Base-by-base conservation (phyloP, 2,329 filamentous ascomycete genomes). In the Curvularia lunata region DNA sequence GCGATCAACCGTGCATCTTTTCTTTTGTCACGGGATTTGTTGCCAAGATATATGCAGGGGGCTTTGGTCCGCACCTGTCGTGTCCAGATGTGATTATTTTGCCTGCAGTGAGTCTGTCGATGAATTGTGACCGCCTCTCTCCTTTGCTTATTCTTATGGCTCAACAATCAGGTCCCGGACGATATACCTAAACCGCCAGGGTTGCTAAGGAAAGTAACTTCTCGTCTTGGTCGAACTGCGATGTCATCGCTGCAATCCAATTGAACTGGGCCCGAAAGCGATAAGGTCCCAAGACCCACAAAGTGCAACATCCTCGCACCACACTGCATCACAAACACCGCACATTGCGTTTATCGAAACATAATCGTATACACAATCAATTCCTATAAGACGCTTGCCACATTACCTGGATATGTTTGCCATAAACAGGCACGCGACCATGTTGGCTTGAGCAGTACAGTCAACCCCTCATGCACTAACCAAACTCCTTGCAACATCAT, bases 401-500 rank as follows among this genome's bases (percentile, higher is more conserved):
- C 42, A 38, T 16, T 19, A 40, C 43, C 63, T 59, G 69, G 68
- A 61, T 54, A 16, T 40, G 27, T 62, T 72, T 61, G 40, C 69
- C 63, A 54, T 23, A 65, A 64, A 54, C 32, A 65, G 70, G 42
- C 50, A 66, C 51, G 41, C 42, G 53, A 59, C 59, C 63, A 61
- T 50, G 49, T 46, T 58, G 23, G 37, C 47, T 53, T 52, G 48
- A 53, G 38, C 60, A 57, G 64, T 59, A 67, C 56, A 48, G 46
- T 57, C 58, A 62, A 64, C 68, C 68, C 68, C 67, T 67, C 67
- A 67, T 72, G 62, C 68, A 63, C 69, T 69, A 69, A 51, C 50
- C 54, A 58, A 55, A 54, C 49, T 57, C 59, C 48, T 59, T 61
- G 47, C 61, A 40, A 59, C 58, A 56, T 50, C 64, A 57, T 57